Percentiles rank a stretch among this genome's conserved stretches.
Evolutionary conservation across 1,139 yeast genomes (phyloP).

Genomic region (Pneumocystis jirovecii): DNA sequence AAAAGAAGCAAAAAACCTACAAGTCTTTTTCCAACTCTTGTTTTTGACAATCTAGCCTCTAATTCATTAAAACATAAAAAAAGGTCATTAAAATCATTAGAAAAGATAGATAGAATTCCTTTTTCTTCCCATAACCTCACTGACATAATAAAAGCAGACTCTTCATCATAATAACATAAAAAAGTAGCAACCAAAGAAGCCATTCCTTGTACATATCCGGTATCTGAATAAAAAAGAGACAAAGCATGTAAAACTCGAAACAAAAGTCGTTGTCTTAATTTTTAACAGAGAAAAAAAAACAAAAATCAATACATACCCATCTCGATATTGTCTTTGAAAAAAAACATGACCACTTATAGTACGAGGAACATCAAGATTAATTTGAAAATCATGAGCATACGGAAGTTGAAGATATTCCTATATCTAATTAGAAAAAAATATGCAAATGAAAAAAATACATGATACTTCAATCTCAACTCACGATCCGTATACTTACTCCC

Average conservation of each 20-base stretch:
- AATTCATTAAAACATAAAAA: constrained; percentile 13
- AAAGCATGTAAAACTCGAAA: constrained; percentile 17
- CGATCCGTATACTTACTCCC: constrained; percentile 1
- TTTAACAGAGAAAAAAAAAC: neutral
- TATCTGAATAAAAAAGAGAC: constrained; percentile 13
- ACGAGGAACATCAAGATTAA: constrained; percentile 18
- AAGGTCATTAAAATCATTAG: constrained; percentile 12
- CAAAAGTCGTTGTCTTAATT: constrained; percentile 12
- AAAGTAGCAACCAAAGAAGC: constrained; percentile 17
- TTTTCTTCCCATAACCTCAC: constrained; percentile 12
- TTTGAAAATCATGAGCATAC: constrained; percentile 16
- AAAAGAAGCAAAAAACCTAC: constrained; percentile 3
- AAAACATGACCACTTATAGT: constrained; percentile 16
- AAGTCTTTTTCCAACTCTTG: constrained; percentile 8
- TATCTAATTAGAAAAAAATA: neutral
- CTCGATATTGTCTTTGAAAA: constrained; percentile 16
- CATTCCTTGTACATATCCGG: constrained; percentile 19
- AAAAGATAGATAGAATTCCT: constrained; percentile 12
- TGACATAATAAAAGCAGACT: constrained; percentile 14
- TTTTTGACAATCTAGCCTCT: constrained; percentile 1
- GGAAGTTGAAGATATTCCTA: constrained; percentile 5
- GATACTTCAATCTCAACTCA: neutral
- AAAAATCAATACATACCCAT: constrained; percentile 12
- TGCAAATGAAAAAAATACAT: neutral
- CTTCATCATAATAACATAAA: constrained; percentile 17